Percentiles rank a stretch among this genome's conserved stretches.
Conservation (phyloP, 768 basidiomycete genomes). For the Baorangia bicolor region DNA sequence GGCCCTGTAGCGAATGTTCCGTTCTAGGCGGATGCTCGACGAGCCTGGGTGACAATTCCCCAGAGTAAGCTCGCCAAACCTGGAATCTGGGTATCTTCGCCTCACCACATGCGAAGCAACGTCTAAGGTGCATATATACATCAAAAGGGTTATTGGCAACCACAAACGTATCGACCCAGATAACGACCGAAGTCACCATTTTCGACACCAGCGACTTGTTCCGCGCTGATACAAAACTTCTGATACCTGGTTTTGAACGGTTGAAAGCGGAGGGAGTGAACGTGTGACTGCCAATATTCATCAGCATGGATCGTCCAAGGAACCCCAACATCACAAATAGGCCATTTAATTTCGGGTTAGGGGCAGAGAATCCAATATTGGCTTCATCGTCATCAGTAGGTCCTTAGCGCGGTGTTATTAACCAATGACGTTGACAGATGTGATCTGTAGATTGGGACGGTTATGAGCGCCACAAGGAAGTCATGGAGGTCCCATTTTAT, state of each 20-base stretch:
- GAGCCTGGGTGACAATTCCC: no score
- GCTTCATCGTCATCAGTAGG: conserved; percentile 10
- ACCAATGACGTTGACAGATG: background rate
- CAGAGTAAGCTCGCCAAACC: no score
- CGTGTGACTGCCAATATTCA: conserved; percentile 7
- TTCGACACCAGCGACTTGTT: background rate
- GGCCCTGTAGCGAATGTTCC: no score
- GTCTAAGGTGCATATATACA: no score
- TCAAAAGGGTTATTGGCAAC: no score
- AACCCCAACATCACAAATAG: no score
- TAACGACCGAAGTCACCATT: conserved; percentile 8
- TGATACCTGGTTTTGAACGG: background rate
- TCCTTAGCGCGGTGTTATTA: background rate
- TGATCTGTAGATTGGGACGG: conserved; percentile 10
- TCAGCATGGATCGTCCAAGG: background rate
- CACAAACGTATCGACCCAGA: background rate
- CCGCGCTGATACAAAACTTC: background rate
- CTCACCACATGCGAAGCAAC: no score
- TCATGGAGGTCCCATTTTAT: background rate
- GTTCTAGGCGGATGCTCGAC: no score
- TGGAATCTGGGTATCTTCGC: no score
- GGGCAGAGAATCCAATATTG: conserved; percentile 2
- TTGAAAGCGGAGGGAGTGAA: background rate
- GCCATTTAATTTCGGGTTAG: conserved; percentile 5
- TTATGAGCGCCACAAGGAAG: background rate